These are phyloP conservation scores for Cadophora sp. DNA, from an alignment of 2,329 filamentous ascomycete species.

Conservation along the genomic window DNA sequence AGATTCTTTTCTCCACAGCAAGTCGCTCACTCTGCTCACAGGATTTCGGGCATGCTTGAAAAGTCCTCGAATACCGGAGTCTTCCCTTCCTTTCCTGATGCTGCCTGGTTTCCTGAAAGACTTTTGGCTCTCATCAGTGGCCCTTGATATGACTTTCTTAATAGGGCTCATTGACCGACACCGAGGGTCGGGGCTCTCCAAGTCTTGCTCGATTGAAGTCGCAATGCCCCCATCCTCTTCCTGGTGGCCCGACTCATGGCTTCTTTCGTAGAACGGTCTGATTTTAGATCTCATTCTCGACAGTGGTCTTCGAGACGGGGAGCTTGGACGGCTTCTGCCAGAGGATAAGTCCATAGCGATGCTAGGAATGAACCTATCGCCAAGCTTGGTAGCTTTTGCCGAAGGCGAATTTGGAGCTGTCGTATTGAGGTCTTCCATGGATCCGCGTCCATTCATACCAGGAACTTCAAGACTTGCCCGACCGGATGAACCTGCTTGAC, in stretches of 20 bases:
- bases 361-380: constrained; percentile 58
- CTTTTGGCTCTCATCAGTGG: constrained; percentile 56
- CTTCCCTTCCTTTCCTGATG: constrained; percentile 53
- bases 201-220: constrained; percentile 37
- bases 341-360: constrained; percentile 70
- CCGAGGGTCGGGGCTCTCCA: constrained; percentile 35
- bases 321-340: constrained; percentile 65
- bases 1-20: constrained; percentile 64
- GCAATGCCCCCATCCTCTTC: constrained; percentile 47
- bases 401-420: constrained; percentile 48
- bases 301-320: constrained; percentile 67
- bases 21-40: constrained; percentile 65
- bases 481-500: constrained; percentile 35
- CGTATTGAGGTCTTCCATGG: constrained; percentile 52
- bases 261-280: constrained; percentile 45
- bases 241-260: constrained; percentile 58
- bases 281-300: constrained; percentile 50
- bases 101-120: constrained; percentile 58
- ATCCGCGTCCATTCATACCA: constrained; percentile 46
- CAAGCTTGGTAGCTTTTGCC: constrained; percentile 31
- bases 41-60: constrained; percentile 77
- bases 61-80: constrained; percentile 72
- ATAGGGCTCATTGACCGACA: constrained; percentile 48
- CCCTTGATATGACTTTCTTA: constrained; percentile 47
- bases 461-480: constrained; percentile 58